A percentile compares a stretch with the other conserved stretches of the same genome.
These are phyloP conservation scores for Setaria viridis DNA, from an alignment of 202 grass and related monocot species.

Conservation along the genomic window DNA sequence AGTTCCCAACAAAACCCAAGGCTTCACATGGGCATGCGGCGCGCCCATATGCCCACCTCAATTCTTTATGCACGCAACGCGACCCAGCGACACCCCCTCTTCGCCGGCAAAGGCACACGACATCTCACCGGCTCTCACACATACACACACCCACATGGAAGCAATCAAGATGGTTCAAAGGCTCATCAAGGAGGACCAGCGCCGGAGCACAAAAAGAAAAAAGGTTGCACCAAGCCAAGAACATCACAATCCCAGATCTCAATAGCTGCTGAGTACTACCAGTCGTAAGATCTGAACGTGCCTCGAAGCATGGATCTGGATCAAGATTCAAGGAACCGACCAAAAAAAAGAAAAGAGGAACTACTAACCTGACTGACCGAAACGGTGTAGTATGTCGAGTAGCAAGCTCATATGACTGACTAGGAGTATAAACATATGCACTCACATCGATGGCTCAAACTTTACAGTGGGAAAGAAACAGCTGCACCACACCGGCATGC, in stretches of 20 bases:
- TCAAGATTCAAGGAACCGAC: slow-evolving; percentile 26
- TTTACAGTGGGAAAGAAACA: slow-evolving; percentile 22
- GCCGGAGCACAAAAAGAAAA: background rate
- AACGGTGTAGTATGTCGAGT: slow-evolving; percentile 25
- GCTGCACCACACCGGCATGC: background rate
- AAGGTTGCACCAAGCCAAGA: slow-evolving; percentile 16
- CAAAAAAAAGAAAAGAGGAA: background rate
- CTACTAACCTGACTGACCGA: slow-evolving; percentile 49
- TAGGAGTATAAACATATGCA: slow-evolving; percentile 40
- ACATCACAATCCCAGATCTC: slow-evolving; percentile 37
- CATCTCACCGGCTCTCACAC: slow-evolving; percentile 44
- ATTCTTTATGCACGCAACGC: slow-evolving; percentile 48
- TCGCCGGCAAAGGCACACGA: slow-evolving; percentile 23
- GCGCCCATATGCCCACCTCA: slow-evolving; percentile 30
- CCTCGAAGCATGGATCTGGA: slow-evolving; percentile 51
- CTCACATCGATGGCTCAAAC: slow-evolving; percentile 21
- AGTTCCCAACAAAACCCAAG: slow-evolving; percentile 8
- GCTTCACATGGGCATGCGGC: slow-evolving; percentile 37
- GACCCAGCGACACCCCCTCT: background rate
- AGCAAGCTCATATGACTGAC: slow-evolving; percentile 39
- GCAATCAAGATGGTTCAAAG: slow-evolving; percentile 35
- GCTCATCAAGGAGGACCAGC: background rate
- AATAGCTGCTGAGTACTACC: slow-evolving; percentile 5
- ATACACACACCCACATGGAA: slow-evolving; percentile 52
- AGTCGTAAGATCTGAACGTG: background rate